A percentile compares a stretch with the other conserved stretches of the same genome.
phyloP scores from a whole-genome alignment of 306 rosid genomes.

The Quercus parvula region DNA sequence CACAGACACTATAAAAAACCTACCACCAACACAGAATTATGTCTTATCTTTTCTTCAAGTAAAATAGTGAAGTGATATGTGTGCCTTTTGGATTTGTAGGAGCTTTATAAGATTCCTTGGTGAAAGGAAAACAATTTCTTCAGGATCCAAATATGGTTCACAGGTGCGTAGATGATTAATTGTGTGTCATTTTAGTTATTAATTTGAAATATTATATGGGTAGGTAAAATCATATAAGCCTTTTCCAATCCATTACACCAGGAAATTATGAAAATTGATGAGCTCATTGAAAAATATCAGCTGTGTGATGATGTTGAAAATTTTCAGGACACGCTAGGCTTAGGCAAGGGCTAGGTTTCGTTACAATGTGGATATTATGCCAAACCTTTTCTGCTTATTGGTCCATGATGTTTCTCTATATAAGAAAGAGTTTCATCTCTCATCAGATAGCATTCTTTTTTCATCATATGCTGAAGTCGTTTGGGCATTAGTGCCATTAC shows the following conservation, averaged over 20 bases:
- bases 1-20: background rate
- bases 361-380: background rate
- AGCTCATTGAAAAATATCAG: background rate
- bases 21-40: background rate
- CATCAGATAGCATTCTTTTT: background rate
- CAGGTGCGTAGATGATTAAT: constrained; percentile 48
- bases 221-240: background rate
- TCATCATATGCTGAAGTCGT: background rate
- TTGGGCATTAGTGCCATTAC: background rate
- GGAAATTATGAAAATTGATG: background rate
- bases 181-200: background rate
- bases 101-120: constrained; percentile 79
- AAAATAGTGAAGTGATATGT: constrained; percentile 16
- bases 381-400: background rate
- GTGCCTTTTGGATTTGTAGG: constrained; percentile 43
- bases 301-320: background rate
- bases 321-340: background rate
- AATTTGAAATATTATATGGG: too few relatives aligned
- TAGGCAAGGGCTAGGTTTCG: background rate
- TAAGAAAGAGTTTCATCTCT: background rate
- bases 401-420: background rate
- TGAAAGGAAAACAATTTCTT: constrained; percentile 59
- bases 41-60: constrained; percentile 20
- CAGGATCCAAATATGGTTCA: constrained; percentile 71
- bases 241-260: background rate